Conservation (phyloP, 495 filamentous ascomycete genomes). For the Aspergillus steynii region DNA sequence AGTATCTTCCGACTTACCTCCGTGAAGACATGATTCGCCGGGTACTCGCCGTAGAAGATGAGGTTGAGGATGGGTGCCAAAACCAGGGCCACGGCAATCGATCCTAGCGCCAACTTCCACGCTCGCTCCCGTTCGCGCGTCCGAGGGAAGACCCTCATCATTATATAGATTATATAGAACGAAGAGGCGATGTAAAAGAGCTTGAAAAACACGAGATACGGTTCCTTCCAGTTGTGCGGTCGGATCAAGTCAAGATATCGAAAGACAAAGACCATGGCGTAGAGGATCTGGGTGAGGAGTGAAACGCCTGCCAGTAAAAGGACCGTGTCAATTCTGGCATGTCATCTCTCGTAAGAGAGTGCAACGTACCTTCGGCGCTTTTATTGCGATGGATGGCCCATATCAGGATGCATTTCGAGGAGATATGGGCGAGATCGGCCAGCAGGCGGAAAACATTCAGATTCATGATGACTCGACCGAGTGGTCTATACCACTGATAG, state of each 20-base stretch:
- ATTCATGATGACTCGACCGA: constrained; percentile 22
- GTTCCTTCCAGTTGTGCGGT: constrained; percentile 39
- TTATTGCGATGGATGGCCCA: constrained; percentile 86
- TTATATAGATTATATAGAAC: constrained; percentile 84
- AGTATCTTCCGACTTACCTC: constrained; percentile 51
- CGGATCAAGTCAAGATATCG: constrained; percentile 84
- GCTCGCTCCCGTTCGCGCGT: constrained; percentile 87
- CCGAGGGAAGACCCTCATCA: constrained; percentile 83
- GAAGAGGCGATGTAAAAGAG: constrained; percentile 82
- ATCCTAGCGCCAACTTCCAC: constrained; percentile 78
- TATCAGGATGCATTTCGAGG: constrained; percentile 85
- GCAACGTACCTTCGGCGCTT: constrained; percentile 75
- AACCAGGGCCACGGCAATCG: constrained; percentile 57
- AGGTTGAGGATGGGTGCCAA: constrained; percentile 65
- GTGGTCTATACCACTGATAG: not conserved
- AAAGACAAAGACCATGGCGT: constrained; percentile 79
- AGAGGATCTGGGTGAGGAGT: constrained; percentile 90
- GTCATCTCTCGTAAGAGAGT: not conserved
- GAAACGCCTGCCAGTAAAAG: constrained; percentile 65
- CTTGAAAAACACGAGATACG: constrained; percentile 77
- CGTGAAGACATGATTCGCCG: constrained; percentile 45
- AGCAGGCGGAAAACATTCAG: constrained; percentile 75
- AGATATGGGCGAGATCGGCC: constrained; percentile 79
- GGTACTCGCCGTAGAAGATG: constrained; percentile 54
- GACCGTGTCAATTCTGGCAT: constrained; percentile 14